phyloP scores from a whole-genome alignment of 306 rosid species.

The Citrullus colocynthis region DNA sequence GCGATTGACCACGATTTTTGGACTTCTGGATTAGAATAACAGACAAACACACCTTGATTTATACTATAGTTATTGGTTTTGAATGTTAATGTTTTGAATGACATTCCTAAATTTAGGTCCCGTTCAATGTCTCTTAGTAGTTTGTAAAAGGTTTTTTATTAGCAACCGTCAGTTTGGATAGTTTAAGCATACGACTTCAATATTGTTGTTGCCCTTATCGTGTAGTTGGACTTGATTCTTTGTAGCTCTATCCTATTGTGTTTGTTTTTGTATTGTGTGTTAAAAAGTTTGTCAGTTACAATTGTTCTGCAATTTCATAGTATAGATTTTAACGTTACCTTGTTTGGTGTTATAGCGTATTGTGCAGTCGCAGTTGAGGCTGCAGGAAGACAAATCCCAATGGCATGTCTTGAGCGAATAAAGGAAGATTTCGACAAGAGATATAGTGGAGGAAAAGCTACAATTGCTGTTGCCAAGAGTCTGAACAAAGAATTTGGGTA shows the following conservation, averaged over 20 bases:
- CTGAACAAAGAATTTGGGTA: slow-evolving; percentile 14
- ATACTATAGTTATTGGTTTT: too few relatives aligned
- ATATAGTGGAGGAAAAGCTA: slow-evolving; percentile 15
- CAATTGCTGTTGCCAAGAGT: slow-evolving; percentile 11
- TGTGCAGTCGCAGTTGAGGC: slow-evolving; percentile 12
- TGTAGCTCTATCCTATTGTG: background rate
- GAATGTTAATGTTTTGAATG: too few relatives aligned
- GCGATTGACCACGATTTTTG: too few relatives aligned
- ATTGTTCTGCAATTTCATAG: background rate
- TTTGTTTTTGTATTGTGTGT: background rate
- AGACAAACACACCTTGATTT: too few relatives aligned
- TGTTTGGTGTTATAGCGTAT: background rate
- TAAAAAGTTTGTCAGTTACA: background rate
- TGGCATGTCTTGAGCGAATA: slow-evolving; percentile 9
- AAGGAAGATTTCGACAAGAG: slow-evolving; percentile 8
- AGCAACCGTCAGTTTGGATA: background rate
- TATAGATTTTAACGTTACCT: background rate
- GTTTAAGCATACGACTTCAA: background rate
- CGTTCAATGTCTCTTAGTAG: background rate
- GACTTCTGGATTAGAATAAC: too few relatives aligned
- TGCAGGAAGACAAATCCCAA: slow-evolving; percentile 10
- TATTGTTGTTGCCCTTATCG: too few relatives aligned
- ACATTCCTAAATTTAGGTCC: background rate
- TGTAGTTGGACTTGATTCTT: background rate
- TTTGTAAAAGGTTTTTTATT: background rate